Base-by-base conservation (phyloP, 371 early-diverging fungal genomes). In the Mucor circinelloides region DNA sequence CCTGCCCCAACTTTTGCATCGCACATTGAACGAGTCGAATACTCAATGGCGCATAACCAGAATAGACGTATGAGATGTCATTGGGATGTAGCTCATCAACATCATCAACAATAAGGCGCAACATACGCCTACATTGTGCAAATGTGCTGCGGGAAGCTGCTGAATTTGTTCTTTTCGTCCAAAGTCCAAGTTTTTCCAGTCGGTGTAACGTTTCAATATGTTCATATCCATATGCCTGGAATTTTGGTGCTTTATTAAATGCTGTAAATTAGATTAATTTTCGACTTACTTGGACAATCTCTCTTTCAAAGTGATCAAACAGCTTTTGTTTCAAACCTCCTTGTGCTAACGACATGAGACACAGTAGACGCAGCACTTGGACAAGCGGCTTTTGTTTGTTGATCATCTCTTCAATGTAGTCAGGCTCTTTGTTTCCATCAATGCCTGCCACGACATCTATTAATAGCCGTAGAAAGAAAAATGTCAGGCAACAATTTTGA, bases 31-130 rank as follows among this genome's bases (percentile, higher is more conserved):
- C 85, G 32, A 97, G 78, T 46, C 99, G 90, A 7, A 95, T 88
- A 30, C 90, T 89, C 30, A 96, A 63, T 3, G 99, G 98, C 2
- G 97, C 98, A 74, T 94, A 97, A 3, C 99, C 99, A 0, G 94
- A 93, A 70, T 95, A 97, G 17, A 96, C 97, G 68, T 95, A 97
- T 0, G 95, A 88, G 0, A 95, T 87, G 77, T 97, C 98, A 46
- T 90, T 89, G 0, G 96, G 95, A 42, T 90, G 85, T 34, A 89
- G 86, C 66, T 95, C 95, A 64, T 94, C 89, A 19, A 93, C 94
- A 46, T 97, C 92, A 65, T 94, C 94, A 23, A 94, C 93, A 64
- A 94, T 88, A 65, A 97, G 77, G 13, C 89, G 85, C 13, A 97
- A 79, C n/a, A 84, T 65, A 67, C 91, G 87, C 40, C 92, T 87